These are phyloP conservation scores for Termitomyces sp. DNA, from an alignment of 768 basidiomycete genomes.

Conservation along the genomic window DNA sequence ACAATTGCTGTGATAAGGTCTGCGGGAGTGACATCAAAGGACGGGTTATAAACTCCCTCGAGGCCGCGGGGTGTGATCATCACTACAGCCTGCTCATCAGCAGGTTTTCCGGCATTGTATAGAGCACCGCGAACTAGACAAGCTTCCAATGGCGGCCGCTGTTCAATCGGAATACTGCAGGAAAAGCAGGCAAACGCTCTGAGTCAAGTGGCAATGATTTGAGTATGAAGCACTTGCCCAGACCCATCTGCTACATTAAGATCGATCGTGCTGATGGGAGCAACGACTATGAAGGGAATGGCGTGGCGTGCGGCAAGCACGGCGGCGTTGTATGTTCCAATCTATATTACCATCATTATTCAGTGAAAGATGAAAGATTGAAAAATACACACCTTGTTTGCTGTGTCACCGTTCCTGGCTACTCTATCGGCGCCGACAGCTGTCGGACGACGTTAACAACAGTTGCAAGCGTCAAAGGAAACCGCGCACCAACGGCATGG, in stretches of 20 bases:
- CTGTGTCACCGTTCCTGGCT: conserved; percentile 92
- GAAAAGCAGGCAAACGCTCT: background rate
- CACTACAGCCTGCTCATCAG: conserved; percentile 64
- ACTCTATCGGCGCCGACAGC: conserved; percentile 88
- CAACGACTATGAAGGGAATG: conserved; percentile 90
- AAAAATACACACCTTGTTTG: conserved; percentile 64
- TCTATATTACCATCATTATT: conserved; percentile 27
- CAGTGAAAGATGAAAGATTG: background rate
- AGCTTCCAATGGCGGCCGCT: conserved; percentile 83
- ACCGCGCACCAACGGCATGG: conserved; percentile 65
- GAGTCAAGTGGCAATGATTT: background rate
- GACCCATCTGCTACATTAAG: conserved; percentile 68
- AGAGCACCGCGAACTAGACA: conserved; percentile 81
- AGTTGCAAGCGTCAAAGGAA: background rate
- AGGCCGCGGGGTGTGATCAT: conserved; percentile 73
- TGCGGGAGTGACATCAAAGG: conserved; percentile 95
- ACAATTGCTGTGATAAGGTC: conserved; percentile 92
- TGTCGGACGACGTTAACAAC: conserved; percentile 18
- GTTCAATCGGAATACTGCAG: conserved; percentile 83
- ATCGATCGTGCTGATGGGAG: conserved; percentile 90
- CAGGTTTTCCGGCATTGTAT: conserved; percentile 43
- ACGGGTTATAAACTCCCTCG: conserved; percentile 81
- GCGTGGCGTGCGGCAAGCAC: conserved; percentile 83
- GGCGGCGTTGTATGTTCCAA: conserved; percentile 96
- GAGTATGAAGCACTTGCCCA: conserved; percentile 33